Percentiles rank a stretch among this genome's conserved stretches.
Evolutionary conservation across 768 basidiomycete genomes (phyloP).

Genomic region (Auriscalpium orientale): DNA sequence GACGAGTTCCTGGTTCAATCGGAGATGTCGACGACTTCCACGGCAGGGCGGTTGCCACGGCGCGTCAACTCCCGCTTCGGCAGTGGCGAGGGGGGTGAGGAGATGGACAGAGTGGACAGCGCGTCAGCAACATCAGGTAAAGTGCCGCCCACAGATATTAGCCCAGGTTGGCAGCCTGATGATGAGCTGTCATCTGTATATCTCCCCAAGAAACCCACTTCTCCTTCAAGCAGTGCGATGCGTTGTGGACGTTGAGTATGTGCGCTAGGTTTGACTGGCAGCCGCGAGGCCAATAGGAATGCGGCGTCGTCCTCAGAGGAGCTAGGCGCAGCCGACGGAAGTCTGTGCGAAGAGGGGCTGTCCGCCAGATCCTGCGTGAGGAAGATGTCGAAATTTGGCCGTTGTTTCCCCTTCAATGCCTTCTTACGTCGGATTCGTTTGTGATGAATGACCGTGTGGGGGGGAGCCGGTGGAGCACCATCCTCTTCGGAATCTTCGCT

Average conservation of each 20-base stretch:
- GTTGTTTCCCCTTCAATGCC: neutral
- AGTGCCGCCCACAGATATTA: neutral
- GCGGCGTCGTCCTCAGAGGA: too few relatives aligned
- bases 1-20: neutral
- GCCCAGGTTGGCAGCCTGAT: neutral
- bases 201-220: neutral
- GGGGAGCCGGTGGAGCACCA: neutral
- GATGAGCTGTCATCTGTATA: neutral
- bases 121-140: neutral
- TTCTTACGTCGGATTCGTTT: neutral
- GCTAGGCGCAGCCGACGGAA: too few relatives aligned
- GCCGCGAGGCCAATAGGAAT: too few relatives aligned
- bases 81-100: neutral
- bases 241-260: neutral
- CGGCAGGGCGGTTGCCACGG: neutral
- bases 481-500: slow-evolving; percentile 14
- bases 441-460: neutral
- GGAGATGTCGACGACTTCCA: neutral
- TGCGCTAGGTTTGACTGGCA: too few relatives aligned
- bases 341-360: too few relatives aligned
- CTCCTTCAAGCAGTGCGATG: neutral
- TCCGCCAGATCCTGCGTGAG: neutral
- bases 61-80: neutral
- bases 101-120: neutral
- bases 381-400: neutral